These are phyloP conservation scores for Colletotrichum theobromicola DNA, from an alignment of 2,329 filamentous ascomycete genomes.

Conservation along the genomic window DNA sequence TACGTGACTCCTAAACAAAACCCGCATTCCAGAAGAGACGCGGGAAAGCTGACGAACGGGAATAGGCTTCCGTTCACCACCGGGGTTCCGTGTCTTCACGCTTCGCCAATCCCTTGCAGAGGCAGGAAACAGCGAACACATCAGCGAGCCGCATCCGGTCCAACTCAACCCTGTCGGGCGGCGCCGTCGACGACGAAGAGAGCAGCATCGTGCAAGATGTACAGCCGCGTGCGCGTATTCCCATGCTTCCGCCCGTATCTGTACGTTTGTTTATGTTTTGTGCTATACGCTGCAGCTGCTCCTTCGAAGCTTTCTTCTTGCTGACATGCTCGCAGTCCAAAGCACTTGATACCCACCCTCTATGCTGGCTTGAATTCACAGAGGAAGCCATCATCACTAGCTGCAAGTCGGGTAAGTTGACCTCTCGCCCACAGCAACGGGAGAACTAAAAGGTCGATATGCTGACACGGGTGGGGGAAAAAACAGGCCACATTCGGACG, in stretches of 20 bases:
- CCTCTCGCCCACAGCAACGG: slow-evolving; percentile 18
- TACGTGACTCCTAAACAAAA: slow-evolving; percentile 47
- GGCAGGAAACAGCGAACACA: slow-evolving; percentile 68
- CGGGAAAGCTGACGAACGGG: slow-evolving; percentile 8
- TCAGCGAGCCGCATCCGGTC: slow-evolving; percentile 68
- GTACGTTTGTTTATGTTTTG: slow-evolving; percentile 51
- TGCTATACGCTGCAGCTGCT: background rate
- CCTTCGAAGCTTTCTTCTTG: background rate
- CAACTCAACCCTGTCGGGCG: slow-evolving; percentile 68
- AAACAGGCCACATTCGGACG: slow-evolving; percentile 73
- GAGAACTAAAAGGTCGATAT: background rate
- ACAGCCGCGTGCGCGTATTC: slow-evolving; percentile 82
- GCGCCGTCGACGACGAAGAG: slow-evolving; percentile 47
- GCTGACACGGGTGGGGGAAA: background rate
- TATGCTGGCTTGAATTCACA: slow-evolving; percentile 92
- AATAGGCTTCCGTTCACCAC: slow-evolving; percentile 61
- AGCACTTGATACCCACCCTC: slow-evolving; percentile 81
- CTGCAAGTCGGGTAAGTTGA: slow-evolving; percentile 80
- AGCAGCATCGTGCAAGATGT: slow-evolving; percentile 77
- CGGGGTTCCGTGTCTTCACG: slow-evolving; percentile 59
- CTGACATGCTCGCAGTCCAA: slow-evolving; percentile 65
- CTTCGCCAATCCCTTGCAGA: slow-evolving; percentile 51
- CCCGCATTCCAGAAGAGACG: background rate
- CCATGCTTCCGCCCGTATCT: slow-evolving; percentile 89
- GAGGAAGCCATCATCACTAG: slow-evolving; percentile 92